A percentile compares a stretch with the other conserved stretches of the same genome.
phyloP scores from a whole-genome alignment of 495 filamentous ascomycete genomes.

The Hypoxylon cercidicola region DNA sequence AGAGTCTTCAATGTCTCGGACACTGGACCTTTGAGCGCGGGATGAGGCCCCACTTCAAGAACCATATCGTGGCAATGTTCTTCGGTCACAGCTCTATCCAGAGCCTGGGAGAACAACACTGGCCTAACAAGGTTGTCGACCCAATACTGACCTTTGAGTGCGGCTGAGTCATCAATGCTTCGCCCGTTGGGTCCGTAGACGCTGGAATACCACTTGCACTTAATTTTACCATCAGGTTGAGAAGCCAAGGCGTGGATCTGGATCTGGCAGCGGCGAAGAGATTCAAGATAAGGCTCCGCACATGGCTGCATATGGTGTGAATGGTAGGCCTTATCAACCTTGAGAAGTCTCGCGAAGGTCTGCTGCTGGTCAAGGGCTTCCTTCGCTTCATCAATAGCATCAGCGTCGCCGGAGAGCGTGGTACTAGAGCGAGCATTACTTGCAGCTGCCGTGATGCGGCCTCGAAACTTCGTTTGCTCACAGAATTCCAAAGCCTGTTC shows the following conservation, averaged over 20 bases:
- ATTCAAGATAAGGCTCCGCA: conserved; percentile 16
- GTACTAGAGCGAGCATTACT: conserved; percentile 53
- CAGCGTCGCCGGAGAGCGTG: conserved; percentile 55
- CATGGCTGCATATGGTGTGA: conserved; percentile 57
- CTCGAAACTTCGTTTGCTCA: conserved; percentile 42
- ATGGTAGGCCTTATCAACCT: conserved; percentile 63
- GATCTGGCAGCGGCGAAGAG: conserved; percentile 2
- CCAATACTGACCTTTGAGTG: conserved; percentile 49
- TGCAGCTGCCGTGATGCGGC: conserved; percentile 51
- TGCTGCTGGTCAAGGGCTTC: conserved; percentile 54
- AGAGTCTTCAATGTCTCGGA: conserved; percentile 38
- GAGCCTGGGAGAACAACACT: conserved; percentile 61
- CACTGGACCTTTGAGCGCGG: conserved; percentile 55
- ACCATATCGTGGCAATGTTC: conserved; percentile 36
- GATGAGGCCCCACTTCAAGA: conserved; percentile 64
- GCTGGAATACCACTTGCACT: conserved; percentile 41
- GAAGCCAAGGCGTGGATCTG: conserved; percentile 16
- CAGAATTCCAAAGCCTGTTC: conserved; percentile 54
- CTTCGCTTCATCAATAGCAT: conserved; percentile 44
- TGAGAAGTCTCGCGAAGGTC: conserved; percentile 54
- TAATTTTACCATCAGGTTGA: no score
- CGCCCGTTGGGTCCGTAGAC: conserved; percentile 20
- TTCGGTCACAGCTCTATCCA: conserved; percentile 43
- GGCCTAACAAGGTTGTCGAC: conserved; percentile 56
- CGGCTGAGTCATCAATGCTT: conserved; percentile 21